A percentile compares a stretch with the other conserved stretches of the same genome.
phyloP scores from a whole-genome alignment of 176 grass and related monocot species.

The Microstegium vimineum region DNA sequence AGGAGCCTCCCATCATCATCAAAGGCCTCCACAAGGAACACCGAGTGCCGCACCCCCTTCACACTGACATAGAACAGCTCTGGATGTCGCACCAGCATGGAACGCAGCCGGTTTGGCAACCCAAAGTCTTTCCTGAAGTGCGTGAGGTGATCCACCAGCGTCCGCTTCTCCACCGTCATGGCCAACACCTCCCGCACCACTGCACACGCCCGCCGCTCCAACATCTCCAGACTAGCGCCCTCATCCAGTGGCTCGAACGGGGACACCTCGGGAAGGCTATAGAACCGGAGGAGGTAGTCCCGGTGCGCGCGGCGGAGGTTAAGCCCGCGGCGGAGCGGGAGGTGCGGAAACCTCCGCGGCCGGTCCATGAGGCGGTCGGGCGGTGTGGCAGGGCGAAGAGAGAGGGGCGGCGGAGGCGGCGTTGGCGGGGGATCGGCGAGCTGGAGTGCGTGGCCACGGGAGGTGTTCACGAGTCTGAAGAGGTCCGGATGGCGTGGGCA shows the following conservation, averaged over 20 bases:
- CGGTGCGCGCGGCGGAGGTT: conserved; percentile 57
- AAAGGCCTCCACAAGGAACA: conserved; percentile 70
- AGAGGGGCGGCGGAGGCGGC: conserved; percentile 14
- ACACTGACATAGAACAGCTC: conserved; percentile 86
- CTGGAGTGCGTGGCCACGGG: conserved; percentile 50
- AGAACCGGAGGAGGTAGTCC: conserved; percentile 58
- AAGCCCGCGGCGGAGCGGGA: conserved; percentile 61
- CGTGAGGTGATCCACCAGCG: conserved; percentile 66
- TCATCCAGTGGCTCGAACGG: conserved; percentile 31
- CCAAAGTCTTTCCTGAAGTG: conserved; percentile 72
- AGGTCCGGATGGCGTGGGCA: conserved; percentile 46
- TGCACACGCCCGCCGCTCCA: conserved; percentile 62
- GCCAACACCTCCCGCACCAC: conserved; percentile 65
- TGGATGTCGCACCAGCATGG: conserved; percentile 69
- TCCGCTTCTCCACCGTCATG: conserved; percentile 75
- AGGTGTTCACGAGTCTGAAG: conserved; percentile 47
- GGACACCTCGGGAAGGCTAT: conserved; percentile 49
- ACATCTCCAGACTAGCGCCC: conserved; percentile 32
- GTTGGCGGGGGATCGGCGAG: conserved; percentile 33
- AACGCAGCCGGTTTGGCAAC: conserved; percentile 57
- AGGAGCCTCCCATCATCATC: conserved; percentile 59
- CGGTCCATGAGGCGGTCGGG: conserved; percentile 54
- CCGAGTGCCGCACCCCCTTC: conserved; percentile 70
- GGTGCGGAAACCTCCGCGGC: conserved; percentile 50
- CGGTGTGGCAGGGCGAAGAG: background rate